Evolutionary conservation across 441 rosid species (phyloP).

Genomic region (Metrosideros polymorpha): DNA sequence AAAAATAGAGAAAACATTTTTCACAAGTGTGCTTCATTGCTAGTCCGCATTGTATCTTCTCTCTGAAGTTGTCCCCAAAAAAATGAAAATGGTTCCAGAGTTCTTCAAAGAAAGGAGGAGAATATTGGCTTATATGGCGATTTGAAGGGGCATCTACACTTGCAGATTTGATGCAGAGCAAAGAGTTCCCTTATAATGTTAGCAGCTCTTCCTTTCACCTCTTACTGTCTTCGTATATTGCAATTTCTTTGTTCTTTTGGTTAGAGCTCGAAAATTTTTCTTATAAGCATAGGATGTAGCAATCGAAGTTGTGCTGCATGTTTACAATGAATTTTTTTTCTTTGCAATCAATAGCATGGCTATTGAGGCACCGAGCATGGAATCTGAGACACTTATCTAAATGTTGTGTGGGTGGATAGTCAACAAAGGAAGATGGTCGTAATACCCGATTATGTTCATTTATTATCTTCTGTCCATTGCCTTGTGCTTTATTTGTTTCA

Average conservation of each 20-base stretch:
- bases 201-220: constrained; percentile 21
- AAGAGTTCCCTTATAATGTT: constrained; percentile 91
- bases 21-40: not conserved
- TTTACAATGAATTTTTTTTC: not conserved
- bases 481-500: not conserved
- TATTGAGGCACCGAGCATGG: not conserved
- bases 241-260: not conserved
- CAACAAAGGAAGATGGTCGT: not conserved
- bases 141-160: constrained; percentile 81
- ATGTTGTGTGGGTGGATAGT: not conserved
- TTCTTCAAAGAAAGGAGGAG: constrained; percentile 69
- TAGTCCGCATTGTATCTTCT: not conserved
- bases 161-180: constrained; percentile 65
- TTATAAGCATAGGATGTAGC: not conserved
- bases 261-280: not conserved
- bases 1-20: not conserved
- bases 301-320: not conserved
- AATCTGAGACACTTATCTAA: not conserved
- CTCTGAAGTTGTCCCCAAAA: constrained; percentile 3
- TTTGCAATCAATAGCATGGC: not conserved
- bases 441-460: not conserved
- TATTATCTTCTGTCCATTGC: not conserved
- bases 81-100: constrained; percentile 31
- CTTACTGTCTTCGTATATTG: not conserved
- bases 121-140: constrained; percentile 89